Conservation (phyloP, 331 rosid genomes). For the Dryas integrifolia region DNA sequence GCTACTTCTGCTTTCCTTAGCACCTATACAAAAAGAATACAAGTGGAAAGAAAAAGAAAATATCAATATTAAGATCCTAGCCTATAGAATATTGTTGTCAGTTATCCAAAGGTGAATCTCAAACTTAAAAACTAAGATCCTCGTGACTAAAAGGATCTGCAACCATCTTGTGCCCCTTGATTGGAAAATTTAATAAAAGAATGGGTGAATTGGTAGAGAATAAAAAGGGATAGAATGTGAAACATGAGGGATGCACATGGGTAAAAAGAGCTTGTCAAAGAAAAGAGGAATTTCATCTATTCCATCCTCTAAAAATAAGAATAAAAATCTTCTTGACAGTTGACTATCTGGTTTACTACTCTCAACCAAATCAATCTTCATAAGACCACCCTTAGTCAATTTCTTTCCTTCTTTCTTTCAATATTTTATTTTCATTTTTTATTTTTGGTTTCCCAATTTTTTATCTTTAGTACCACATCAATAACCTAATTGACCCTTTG, state of each 20-base stretch:
- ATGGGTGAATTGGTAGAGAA: neutral
- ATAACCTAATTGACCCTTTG: neutral
- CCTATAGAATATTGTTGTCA: neutral
- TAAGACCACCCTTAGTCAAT: neutral
- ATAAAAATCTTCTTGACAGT: too few species aligned
- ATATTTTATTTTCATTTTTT: neutral
- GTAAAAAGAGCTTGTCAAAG: too few species aligned
- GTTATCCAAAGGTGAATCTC: neutral
- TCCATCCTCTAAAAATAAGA: too few species aligned
- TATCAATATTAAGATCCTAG: neutral
- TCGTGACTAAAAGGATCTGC: neutral
- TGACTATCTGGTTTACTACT: neutral
- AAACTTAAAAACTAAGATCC: neutral
- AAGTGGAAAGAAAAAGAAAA: neutral
- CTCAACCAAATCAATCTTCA: slow-evolving; percentile 4
- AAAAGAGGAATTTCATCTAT: too few species aligned
- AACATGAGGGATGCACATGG: too few species aligned
- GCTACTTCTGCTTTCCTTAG: slow-evolving; percentile 14
- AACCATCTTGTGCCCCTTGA: neutral
- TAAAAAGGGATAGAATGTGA: too few species aligned
- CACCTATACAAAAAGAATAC: slow-evolving; percentile 17
- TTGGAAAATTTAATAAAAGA: neutral
- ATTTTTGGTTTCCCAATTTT: neutral
- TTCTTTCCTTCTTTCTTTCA: neutral
- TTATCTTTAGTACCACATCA: neutral